Conservation (phyloP, 306 rosid genomes). For the Quercus ilex region DNA sequence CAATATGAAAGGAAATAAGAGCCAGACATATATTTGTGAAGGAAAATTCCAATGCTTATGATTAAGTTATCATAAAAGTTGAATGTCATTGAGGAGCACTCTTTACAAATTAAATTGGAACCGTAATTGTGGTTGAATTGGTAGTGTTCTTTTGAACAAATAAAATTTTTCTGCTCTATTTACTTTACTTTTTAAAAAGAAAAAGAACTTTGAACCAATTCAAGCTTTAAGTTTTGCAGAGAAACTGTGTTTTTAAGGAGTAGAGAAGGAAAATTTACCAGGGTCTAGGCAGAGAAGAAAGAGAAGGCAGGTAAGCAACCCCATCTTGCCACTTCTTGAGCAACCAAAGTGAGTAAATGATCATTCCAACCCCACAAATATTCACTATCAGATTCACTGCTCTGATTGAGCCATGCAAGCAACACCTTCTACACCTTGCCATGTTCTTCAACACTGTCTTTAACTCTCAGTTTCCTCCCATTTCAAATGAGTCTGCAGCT, state of each 20-base stretch:
- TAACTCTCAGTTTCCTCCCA: too few relatives aligned
- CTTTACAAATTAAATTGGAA: too few relatives aligned
- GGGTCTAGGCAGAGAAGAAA: conserved; percentile 20
- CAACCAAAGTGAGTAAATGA: conserved; percentile 55
- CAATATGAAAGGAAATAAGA: not conserved
- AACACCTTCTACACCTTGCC: conserved; percentile 24
- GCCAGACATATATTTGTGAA: not conserved
- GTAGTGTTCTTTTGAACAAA: too few relatives aligned
- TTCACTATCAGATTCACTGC: conserved; percentile 21
- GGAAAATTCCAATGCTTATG: too few relatives aligned
- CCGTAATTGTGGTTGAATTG: too few relatives aligned
- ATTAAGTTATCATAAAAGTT: too few relatives aligned
- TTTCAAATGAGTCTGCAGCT: too few relatives aligned
- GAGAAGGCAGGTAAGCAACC: conserved; percentile 17
- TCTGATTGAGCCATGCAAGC: conserved; percentile 30
- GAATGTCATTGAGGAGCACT: too few relatives aligned
- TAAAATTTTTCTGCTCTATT: not conserved
- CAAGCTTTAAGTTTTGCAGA: not conserved
- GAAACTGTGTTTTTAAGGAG: not conserved
- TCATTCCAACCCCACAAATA: conserved; percentile 39
- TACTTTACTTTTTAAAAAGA: too few relatives aligned
- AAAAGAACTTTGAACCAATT: not conserved
- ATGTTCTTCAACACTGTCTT: conserved; percentile 2
- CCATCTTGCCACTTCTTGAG: conserved; percentile 41
- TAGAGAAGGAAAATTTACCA: conserved; percentile 25